Base-by-base conservation (phyloP, 345 rosid genomes). In the Physaria fendleri region DNA sequence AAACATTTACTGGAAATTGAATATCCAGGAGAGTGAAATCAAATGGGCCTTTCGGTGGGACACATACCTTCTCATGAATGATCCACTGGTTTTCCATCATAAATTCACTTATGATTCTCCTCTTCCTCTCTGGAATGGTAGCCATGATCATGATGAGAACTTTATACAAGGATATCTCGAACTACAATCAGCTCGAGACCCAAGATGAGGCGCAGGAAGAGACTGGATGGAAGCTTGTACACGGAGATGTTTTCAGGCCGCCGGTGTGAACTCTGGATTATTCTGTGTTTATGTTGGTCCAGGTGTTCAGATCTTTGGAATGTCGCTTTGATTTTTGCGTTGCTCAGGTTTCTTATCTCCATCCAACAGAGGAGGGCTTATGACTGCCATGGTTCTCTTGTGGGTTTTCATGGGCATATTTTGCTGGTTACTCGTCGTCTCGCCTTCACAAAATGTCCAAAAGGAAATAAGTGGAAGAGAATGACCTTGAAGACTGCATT, bases 41-140 rank as follows among this genome's bases (percentile, higher is more conserved):
- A 91, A 85, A 77, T 91, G 98, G 98, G 96, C 90, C 4, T 91
- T 86, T 10, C 78, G 98, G 18, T 88, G 98, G 98, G 98, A 91
- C 71, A 79, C 98, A 8, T 91, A 91, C 71, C 96, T 88, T 43
- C 64, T 85, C 38, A 88, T 88, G 98, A 83, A 86, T 29, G 98
- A 91, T 91, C 54, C 96, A 91, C 56, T 91, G 98, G 96, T 88
- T 91, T 75, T 91, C 96, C 0, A 81, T 91, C 2, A 85, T 91
- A 54, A 91, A 91, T 57, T 91, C 98, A 1, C 74, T 88, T 81
- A 91, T 88, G 95, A 88, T 91, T 60, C 90, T 91, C 49, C 87
- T 91, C 52, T 88, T 91, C 84, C 96, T 91, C 39, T 88, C 96
- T 0, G 98, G 98, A 8, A 91, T 91, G 96, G 86, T 91, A 71